Percentiles rank a stretch among this genome's conserved stretches.
Evolutionary conservation across 257 asterid species (phyloP).

Genomic region (Petrea volubilis): DNA sequence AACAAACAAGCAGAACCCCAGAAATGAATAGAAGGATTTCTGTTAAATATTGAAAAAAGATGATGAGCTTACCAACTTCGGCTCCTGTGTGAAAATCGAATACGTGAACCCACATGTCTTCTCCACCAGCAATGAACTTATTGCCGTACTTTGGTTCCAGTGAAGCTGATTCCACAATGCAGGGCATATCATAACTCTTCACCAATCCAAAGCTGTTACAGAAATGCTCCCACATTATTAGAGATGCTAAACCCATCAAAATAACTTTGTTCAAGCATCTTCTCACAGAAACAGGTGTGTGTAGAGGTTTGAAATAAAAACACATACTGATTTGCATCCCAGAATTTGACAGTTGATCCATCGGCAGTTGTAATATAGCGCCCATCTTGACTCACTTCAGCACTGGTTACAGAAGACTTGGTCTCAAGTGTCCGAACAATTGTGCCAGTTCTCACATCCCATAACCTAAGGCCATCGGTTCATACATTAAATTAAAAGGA

Average conservation of each 20-base stretch:
- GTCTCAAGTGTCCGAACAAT: slow-evolving; percentile 91
- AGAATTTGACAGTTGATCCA: slow-evolving; percentile 84
- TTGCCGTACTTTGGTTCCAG: slow-evolving; percentile 88
- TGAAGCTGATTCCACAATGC: slow-evolving; percentile 90
- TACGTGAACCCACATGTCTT: slow-evolving; percentile 95
- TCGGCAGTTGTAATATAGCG: slow-evolving; percentile 93
- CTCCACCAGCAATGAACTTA: slow-evolving; percentile 94
- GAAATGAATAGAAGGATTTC: neutral
- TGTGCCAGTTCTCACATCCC: slow-evolving; percentile 95
- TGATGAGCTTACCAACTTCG: slow-evolving; percentile 64
- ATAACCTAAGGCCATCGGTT: slow-evolving; percentile 52
- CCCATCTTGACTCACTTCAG: slow-evolving; percentile 97
- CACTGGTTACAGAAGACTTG: slow-evolving; percentile 80
- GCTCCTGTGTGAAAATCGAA: slow-evolving; percentile 86
- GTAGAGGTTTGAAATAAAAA: neutral
- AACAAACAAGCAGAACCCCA: neutral
- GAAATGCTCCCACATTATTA: neutral
- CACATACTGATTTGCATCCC: slow-evolving; percentile 97
- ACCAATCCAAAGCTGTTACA: slow-evolving; percentile 80
- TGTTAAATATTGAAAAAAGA: neutral
- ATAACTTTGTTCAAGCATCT: neutral
- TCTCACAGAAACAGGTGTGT: neutral
- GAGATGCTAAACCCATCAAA: neutral
- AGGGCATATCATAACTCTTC: slow-evolving; percentile 82
- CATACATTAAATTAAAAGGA: slow-evolving; percentile 7